Base-by-base conservation (phyloP, 148 eudicot genomes). In the Rhododendron vialii region DNA sequence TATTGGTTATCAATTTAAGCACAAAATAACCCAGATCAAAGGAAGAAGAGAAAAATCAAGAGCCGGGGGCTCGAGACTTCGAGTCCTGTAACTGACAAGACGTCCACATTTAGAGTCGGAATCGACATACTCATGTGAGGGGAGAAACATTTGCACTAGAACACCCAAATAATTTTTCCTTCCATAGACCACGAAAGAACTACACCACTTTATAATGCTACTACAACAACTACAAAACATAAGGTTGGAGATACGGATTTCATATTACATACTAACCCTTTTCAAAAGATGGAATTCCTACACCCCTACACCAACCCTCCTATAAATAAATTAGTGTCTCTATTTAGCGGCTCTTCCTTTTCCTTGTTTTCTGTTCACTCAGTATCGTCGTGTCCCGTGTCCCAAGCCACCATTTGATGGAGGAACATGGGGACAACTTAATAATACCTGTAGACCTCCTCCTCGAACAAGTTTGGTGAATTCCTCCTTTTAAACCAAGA, bases 141-240 rank as follows among this genome's bases (percentile, higher is more conserved):
- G 3, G n/a, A 59, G 26, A 59, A 59, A 26, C 65, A 59, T 59
- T 59, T 0, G 65, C 65, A 20, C 26, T 59, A 22, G 65, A 22
- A 59, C 65, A 59, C 65, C 65, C 65, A 20, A 41, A 2, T 22
- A 59, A 59, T 1, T 59, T 59, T 59, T 20, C 65, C 65, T 59
- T 59, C 8, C 65, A 20, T 59, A 20, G n/a, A 6, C 10, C 65
- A 59, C 26, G 13, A 33, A 33, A 17, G 36, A 17, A 38, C 24
- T 26, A 61, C 74, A 61, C 18, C 9, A 55, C 45, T 24, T 36
- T 38, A 84, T 73, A 84, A 48, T 47, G 47, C 65, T 84, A 73
- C 65, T 84, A 73, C 80, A 20, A 71, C 47, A 13, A 26, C 80
- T 84, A 84, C 86, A 84, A 73, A 73, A 84, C 47, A 75, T 74